A percentile compares a stretch with the other conserved stretches of the same genome.
Conservation (phyloP, 2,329 filamentous ascomycete genomes). For the Penicillium freii region DNA sequence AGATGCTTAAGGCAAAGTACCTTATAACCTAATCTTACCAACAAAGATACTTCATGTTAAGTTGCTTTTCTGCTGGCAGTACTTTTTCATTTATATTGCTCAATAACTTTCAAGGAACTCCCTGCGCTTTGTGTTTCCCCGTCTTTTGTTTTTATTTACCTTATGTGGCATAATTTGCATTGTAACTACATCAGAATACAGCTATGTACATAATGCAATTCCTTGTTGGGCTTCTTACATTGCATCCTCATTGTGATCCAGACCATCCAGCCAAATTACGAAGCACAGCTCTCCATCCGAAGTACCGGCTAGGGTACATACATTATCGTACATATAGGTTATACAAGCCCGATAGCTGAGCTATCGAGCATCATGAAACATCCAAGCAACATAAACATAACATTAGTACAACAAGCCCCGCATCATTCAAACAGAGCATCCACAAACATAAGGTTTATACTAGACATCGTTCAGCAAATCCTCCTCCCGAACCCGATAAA, state of each 20-base stretch:
- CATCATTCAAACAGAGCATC: neutral
- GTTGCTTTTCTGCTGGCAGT: neutral
- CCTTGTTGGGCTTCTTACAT: neutral
- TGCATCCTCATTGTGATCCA: neutral
- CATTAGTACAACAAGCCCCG: neutral
- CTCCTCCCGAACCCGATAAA: conserved; percentile 39
- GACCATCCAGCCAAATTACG: neutral
- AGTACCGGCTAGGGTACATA: neutral
- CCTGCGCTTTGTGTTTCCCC: neutral
- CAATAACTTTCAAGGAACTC: neutral
- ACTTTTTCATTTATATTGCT: neutral
- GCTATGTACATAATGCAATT: neutral
- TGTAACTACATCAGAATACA: neutral
- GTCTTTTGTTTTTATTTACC: neutral
- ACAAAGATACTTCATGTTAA: neutral
- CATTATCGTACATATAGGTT: neutral
- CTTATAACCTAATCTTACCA: fast-evolving
- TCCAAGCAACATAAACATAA: neutral
- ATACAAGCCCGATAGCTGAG: neutral
- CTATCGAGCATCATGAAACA: neutral
- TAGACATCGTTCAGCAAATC: conserved; percentile 22
- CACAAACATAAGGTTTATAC: neutral
- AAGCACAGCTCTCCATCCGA: neutral
- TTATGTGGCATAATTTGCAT: neutral
- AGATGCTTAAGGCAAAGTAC: neutral